Evolutionary conservation across 352 stramenopile genomes (phyloP).

Genomic region (Lagenidium sp.): DNA sequence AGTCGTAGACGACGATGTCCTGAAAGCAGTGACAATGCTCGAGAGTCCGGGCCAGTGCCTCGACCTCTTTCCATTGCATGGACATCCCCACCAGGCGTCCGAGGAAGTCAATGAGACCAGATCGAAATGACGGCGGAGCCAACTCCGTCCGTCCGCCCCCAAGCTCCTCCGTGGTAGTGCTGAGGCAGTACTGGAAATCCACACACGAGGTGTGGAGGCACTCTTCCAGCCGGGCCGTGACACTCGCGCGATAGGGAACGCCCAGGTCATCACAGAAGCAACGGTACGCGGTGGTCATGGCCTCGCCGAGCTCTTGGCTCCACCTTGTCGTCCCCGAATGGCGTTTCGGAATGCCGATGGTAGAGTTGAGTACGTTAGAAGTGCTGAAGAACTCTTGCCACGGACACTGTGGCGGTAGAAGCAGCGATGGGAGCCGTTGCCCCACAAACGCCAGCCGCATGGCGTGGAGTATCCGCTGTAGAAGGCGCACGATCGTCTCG

Average conservation of each 20-base stretch:
- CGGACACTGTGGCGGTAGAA: constrained; percentile 24
- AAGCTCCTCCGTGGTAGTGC: background rate
- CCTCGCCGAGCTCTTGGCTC: constrained; percentile 12
- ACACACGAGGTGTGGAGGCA: constrained; percentile 29
- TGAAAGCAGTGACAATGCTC: constrained; percentile 31
- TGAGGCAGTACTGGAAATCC: constrained; percentile 61
- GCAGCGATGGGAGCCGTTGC: constrained; percentile 20
- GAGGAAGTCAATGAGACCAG: constrained; percentile 4
- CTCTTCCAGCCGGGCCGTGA: constrained; percentile 35
- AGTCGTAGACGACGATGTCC: constrained; percentile 36
- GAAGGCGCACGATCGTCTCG: constrained; percentile 37
- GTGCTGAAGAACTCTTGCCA: constrained; percentile 46
- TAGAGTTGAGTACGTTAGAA: too few species aligned
- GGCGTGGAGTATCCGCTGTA: constrained; percentile 38
- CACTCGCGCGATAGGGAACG: constrained; percentile 34
- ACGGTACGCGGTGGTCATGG: constrained; percentile 37
- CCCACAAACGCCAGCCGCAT: constrained; percentile 37
- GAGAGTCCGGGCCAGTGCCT: constrained; percentile 33
- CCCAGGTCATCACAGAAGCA: constrained; percentile 54
- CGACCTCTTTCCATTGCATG: constrained; percentile 28
- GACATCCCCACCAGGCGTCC: background rate
- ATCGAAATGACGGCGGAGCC: too few species aligned
- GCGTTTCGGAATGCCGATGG: too few species aligned
- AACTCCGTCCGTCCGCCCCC: background rate
- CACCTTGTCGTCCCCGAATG: background rate